A percentile compares a stretch with the other conserved stretches of the same genome.
These are phyloP conservation scores for Brassica balearica DNA, from an alignment of 441 rosid genomes.

Conservation along the genomic window DNA sequence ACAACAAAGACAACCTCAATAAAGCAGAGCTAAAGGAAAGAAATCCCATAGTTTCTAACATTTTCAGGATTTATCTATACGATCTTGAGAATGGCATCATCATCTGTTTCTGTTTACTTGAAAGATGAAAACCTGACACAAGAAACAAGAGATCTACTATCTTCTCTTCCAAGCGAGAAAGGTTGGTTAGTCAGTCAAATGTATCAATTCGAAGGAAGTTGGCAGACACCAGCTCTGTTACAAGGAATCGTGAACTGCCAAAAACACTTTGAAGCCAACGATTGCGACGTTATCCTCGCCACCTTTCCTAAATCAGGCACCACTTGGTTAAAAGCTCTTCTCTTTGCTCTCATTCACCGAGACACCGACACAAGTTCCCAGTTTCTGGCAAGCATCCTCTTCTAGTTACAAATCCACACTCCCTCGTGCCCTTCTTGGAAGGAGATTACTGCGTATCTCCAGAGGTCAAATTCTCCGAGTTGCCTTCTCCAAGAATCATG, in stretches of 20 bases:
- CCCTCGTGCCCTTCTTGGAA: conserved; percentile 63
- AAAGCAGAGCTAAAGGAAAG: no score
- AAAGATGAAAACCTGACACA: conserved; percentile 41
- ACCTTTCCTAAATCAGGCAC: conserved; percentile 72
- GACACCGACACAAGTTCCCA: conserved; percentile 37
- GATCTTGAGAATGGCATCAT: background rate
- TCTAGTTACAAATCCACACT: conserved; percentile 57
- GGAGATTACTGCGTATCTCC: conserved; percentile 38
- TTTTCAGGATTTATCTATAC: no score
- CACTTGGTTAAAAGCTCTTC: conserved; percentile 69
- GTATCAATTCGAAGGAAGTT: conserved; percentile 52
- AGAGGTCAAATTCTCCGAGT: conserved; percentile 41
- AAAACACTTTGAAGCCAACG: conserved; percentile 52
- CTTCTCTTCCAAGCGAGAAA: conserved; percentile 50
- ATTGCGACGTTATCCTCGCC: conserved; percentile 54
- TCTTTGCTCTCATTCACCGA: conserved; percentile 57
- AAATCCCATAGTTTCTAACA: no score
- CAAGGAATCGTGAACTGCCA: conserved; percentile 48
- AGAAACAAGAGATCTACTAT: conserved; percentile 50
- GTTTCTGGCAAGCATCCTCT: conserved; percentile 54
- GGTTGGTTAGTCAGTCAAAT: conserved; percentile 52
- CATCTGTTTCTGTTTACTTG: conserved; percentile 42
- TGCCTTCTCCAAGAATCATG: conserved; percentile 55
- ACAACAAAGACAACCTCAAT: no score
- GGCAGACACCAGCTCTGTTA: conserved; percentile 51